Evolutionary conservation across 306 rosid genomes (phyloP).

Genomic region (Citrullus mucosospermus): DNA sequence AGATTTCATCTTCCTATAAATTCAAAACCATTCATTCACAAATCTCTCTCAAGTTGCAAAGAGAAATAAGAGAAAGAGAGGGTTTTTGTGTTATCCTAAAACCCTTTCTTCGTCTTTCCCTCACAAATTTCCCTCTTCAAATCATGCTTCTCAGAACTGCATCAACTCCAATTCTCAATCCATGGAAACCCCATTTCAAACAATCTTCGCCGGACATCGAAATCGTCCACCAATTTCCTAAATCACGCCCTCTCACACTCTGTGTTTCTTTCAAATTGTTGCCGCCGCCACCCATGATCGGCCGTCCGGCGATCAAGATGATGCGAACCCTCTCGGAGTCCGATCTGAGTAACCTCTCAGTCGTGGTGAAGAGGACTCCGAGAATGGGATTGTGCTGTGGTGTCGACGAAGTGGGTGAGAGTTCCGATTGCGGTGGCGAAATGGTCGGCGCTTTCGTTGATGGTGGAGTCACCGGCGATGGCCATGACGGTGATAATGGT

Average conservation of each 20-base stretch:
- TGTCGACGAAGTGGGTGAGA: slow-evolving; percentile 22
- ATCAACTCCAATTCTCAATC: slow-evolving; percentile 23
- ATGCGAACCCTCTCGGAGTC: slow-evolving; percentile 16
- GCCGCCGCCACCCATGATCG: neutral
- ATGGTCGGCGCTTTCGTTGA: slow-evolving; percentile 20
- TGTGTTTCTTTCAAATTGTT: slow-evolving; percentile 3
- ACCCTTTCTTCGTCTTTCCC: neutral
- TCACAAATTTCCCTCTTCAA: neutral
- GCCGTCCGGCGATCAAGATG: slow-evolving; percentile 7
- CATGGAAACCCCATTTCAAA: slow-evolving; percentile 23
- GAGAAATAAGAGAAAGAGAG: neutral
- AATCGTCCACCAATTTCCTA: slow-evolving; percentile 7
- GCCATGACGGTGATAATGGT: slow-evolving; percentile 20
- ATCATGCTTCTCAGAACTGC: slow-evolving; percentile 30
- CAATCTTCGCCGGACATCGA: slow-evolving; percentile 14
- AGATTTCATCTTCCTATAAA: neutral
- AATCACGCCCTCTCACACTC: slow-evolving; percentile 4
- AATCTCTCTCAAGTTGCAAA: neutral
- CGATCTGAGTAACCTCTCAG: slow-evolving; percentile 18
- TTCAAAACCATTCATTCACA: neutral
- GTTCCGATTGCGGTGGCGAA: neutral
- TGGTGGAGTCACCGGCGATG: slow-evolving; percentile 17
- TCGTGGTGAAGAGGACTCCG: slow-evolving; percentile 10
- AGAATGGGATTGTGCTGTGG: slow-evolving; percentile 31
- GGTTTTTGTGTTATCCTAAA: neutral